These are phyloP conservation scores for Fusarium longipes DNA, from an alignment of 2,329 filamentous ascomycete genomes.

Conservation along the genomic window DNA sequence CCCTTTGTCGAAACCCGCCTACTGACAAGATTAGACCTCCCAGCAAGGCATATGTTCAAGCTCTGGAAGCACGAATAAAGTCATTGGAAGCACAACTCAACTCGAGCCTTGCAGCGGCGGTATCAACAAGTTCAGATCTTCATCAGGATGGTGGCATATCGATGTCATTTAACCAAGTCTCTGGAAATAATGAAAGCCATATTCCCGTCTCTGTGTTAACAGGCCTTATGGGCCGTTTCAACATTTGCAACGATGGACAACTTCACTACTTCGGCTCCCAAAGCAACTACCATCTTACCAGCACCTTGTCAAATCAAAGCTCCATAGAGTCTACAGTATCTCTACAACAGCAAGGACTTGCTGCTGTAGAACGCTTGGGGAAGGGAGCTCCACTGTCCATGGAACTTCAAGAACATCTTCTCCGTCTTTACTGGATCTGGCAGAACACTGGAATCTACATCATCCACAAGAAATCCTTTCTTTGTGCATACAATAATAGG, in stretches of 20 bases:
- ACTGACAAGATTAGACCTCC: neutral
- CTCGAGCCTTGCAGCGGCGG: accelerated
- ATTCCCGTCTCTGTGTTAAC: neutral
- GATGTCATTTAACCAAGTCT: neutral
- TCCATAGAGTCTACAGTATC: neutral
- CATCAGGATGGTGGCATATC: accelerated
- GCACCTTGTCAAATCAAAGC: neutral
- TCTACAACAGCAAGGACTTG: neutral
- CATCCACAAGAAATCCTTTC: neutral
- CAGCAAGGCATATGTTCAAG: slow-evolving; percentile 1
- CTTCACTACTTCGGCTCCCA: neutral
- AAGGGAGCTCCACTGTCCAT: neutral
- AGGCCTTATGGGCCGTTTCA: neutral
- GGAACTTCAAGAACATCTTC: neutral
- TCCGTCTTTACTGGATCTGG: neutral
- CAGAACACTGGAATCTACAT: slow-evolving; percentile 9
- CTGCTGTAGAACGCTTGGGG: neutral
- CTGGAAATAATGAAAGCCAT: neutral
- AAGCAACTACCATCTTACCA: neutral
- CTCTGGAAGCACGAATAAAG: neutral
- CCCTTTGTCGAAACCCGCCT: no score
- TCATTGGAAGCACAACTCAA: neutral
- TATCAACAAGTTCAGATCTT: no score
- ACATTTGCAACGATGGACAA: neutral
- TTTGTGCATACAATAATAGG: neutral